These are phyloP conservation scores for Coemansia sp. DNA, from an alignment of 192 early-diverging fungal genomes.

Conservation along the genomic window DNA sequence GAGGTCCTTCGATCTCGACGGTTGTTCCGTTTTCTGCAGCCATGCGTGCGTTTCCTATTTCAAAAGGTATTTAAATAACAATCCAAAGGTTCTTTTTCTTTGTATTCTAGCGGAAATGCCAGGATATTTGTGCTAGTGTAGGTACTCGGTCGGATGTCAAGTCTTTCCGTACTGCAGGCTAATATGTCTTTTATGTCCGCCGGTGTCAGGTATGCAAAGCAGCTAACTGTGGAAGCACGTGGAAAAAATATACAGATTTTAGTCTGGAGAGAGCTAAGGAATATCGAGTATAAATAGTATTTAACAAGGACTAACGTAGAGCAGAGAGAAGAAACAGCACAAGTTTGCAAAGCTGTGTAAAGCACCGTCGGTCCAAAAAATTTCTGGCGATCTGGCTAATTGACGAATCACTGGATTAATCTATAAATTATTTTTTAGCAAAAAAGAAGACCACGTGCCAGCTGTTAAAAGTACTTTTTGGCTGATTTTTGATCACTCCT, in stretches of 20 bases:
- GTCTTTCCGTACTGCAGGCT: background rate
- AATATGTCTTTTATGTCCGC: too few relatives aligned
- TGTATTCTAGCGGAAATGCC: background rate
- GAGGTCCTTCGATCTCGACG: conserved; percentile 28
- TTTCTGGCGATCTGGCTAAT: conserved; percentile 9
- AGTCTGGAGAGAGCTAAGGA: background rate
- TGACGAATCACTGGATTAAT: conserved; percentile 4
- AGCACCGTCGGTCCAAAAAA: conserved; percentile 6
- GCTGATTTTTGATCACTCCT: too few relatives aligned
- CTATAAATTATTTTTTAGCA: background rate
- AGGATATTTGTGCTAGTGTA: too few relatives aligned
- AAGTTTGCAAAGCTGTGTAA: background rate
- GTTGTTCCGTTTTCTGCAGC: conserved; percentile 27
- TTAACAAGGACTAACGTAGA: background rate
- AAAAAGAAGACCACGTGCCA: background rate
- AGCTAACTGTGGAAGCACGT: too few relatives aligned
- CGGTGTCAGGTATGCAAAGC: too few relatives aligned
- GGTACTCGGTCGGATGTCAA: background rate
- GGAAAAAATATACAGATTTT: conserved; percentile 7
- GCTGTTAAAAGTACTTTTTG: background rate
- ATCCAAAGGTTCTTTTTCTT: background rate
- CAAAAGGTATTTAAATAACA: background rate
- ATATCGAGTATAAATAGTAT: background rate
- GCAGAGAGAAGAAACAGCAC: background rate
- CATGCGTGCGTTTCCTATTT: conserved; percentile 10